phyloP scores from a whole-genome alignment of 2,329 filamentous ascomycete species.

The Exophiala aquamarina region DNA sequence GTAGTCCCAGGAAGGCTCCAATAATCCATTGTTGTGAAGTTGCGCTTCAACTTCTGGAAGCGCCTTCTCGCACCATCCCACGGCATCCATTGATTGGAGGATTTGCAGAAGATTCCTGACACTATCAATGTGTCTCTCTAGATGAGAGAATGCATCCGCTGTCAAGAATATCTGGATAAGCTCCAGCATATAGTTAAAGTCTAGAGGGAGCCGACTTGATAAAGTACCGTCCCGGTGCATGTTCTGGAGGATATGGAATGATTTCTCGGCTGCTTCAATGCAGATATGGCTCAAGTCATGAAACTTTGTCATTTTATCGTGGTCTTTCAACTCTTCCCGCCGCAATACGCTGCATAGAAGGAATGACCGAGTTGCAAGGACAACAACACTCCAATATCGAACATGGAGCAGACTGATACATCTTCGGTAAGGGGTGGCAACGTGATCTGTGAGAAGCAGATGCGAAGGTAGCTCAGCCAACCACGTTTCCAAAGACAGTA shows the following conservation, averaged over 20 bases:
- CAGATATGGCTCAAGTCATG: not conserved
- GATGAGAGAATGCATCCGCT: not conserved
- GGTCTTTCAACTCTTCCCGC: not conserved
- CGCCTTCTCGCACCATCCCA: not conserved
- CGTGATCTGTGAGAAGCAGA: not conserved
- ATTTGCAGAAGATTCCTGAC: not conserved
- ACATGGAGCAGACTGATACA: slow-evolving; percentile 1
- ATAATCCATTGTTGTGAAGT: not conserved
- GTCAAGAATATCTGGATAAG: slow-evolving; percentile 1
- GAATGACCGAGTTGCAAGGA: slow-evolving; percentile 2
- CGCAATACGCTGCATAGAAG: slow-evolving; percentile 1
- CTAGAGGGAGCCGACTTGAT: not conserved
- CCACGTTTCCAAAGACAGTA: not conserved
- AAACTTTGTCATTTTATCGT: not conserved
- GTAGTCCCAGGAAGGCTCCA: not conserved
- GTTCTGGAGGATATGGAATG: not conserved
- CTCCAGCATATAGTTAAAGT: slow-evolving; percentile 2
- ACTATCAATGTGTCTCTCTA: not conserved
- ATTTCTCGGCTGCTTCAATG: slow-evolving; percentile 2
- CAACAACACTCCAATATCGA: slow-evolving; percentile 3
- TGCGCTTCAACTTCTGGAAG: not conserved
- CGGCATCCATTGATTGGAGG: not conserved
- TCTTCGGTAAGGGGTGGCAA: not conserved
- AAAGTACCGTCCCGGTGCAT: not conserved
- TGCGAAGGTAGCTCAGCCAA: not conserved